Conservation (phyloP, 176 grass and related monocot species). For the Carex cristatella region DNA sequence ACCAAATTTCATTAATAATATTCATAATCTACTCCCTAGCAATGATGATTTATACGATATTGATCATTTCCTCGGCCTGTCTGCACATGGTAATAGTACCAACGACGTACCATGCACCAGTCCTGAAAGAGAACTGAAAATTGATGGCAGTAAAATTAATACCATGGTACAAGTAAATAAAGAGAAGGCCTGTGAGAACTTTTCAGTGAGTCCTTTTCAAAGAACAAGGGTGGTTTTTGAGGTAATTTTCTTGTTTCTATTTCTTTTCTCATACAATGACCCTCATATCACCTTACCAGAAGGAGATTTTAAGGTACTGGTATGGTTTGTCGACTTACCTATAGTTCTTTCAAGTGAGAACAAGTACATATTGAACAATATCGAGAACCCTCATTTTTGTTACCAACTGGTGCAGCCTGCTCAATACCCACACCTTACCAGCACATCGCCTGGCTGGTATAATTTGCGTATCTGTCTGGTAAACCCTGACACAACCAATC, state of each 20-base stretch:
- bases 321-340: neutral
- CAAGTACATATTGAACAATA: neutral
- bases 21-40: conserved; percentile 17
- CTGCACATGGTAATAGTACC: neutral
- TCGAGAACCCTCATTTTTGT: neutral
- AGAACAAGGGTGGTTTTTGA: conserved; percentile 1
- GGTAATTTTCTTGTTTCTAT: conserved; percentile 12
- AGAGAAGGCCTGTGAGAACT: neutral
- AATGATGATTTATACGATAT: conserved; percentile 20
- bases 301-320: neutral
- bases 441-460: neutral
- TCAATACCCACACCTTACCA: neutral
- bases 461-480: neutral
- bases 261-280: neutral
- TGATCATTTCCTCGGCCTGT: conserved; percentile 2
- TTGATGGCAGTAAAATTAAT: neutral
- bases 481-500: neutral
- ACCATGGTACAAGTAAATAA: neutral
- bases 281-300: neutral
- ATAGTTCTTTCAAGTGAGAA: neutral
- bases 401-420: neutral
- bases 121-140: conserved; percentile 3
- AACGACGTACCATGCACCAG: neutral
- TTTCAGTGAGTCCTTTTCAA: neutral
- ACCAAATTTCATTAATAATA: conserved; percentile 7